Evolutionary conservation across 1,284 basidiomycete species (phyloP), one percentile per base, ranked within the genome.

Genomic region (Cystobasidium pallidum): DNA sequence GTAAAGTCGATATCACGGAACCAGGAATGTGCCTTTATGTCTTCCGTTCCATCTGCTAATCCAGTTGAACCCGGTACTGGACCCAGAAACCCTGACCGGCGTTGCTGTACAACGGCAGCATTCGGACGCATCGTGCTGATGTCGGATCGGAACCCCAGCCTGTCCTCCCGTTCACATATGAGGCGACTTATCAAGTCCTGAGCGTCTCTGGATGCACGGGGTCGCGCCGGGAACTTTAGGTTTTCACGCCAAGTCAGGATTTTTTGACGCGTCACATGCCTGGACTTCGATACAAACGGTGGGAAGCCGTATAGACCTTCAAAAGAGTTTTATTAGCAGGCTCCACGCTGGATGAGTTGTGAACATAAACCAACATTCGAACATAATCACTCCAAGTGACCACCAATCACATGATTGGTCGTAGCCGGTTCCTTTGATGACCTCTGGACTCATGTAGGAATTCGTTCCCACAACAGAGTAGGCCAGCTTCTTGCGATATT

Each of bases 341-440:
- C 24, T 3, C 1, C 17, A 3, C 24, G 32, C 8, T 26, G 2
- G 21, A 61, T 4, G 21, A 36, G 21, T 26, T n/a, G 28, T 11
- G 30, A 24, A n/a, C 19, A 32, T 3, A 0, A 17, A 66, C 62
- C 55, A n/a, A 54, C 64, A 66, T 57, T 43, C 34, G 54, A 76
- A 75, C 73, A 92, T 89, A 80, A 96, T 95, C 66, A 95, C 90
- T 26, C 94, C 94, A 59, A 97, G 85, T 80, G 91, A 93, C 94
- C 95, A 98, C 94, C 94, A 98, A 80, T 98, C 94, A 80, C 92
- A 96, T 41, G 90, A 91, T 81, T 91, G 94, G 58, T 91, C 89
- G 82, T 98, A 98, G 28, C 94, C 94, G 79, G 81, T 77, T 0
- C 85, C 85, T 43, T 93, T 87, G 77, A 99, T 91, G 49, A 98